Percentiles rank a stretch among this genome's conserved stretches.
Conservation (phyloP, 2,329 filamentous ascomycete genomes). For the Aspergillus phoenicis region DNA sequence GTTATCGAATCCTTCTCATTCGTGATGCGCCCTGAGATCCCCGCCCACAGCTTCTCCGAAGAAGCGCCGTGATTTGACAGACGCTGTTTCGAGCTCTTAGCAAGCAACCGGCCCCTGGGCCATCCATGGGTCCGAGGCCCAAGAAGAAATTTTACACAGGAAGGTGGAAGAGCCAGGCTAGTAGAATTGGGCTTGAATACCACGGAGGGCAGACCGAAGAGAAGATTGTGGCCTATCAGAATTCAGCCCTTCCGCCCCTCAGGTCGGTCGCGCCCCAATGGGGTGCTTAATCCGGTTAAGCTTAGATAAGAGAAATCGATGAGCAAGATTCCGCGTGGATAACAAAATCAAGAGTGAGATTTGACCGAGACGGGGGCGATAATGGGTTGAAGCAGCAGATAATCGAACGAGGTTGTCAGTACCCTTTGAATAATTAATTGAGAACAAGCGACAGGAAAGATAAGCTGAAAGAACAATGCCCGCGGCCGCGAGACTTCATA, state of each 20-base stretch:
- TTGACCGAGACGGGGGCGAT: not conserved
- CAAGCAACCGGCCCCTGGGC: not conserved
- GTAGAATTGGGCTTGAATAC: not conserved
- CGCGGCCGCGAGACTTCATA: too few relatives aligned
- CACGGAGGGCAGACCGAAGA: not conserved
- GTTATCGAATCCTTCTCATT: not conserved
- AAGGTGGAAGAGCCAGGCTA: not conserved
- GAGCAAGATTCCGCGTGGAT: not conserved
- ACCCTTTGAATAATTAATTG: too few relatives aligned
- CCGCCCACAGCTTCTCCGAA: not conserved
- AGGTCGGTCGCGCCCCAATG: not conserved
- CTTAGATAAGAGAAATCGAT: constrained; percentile 3
- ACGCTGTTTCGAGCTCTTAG: not conserved
- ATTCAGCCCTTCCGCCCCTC: not conserved
- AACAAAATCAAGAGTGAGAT: not conserved
- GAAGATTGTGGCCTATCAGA: not conserved
- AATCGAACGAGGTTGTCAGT: too few relatives aligned
- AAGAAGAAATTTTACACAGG: not conserved
- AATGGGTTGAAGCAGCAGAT: not conserved
- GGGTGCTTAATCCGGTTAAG: constrained; percentile 2
- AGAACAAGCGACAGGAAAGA: too few relatives aligned
- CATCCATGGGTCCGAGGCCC: not conserved
- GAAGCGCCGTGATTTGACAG: not conserved
- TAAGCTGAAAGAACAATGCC: too few relatives aligned
- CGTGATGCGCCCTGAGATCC: not conserved